Conservation (phyloP, 257 asterid species). For the Asclepias syriaca region DNA sequence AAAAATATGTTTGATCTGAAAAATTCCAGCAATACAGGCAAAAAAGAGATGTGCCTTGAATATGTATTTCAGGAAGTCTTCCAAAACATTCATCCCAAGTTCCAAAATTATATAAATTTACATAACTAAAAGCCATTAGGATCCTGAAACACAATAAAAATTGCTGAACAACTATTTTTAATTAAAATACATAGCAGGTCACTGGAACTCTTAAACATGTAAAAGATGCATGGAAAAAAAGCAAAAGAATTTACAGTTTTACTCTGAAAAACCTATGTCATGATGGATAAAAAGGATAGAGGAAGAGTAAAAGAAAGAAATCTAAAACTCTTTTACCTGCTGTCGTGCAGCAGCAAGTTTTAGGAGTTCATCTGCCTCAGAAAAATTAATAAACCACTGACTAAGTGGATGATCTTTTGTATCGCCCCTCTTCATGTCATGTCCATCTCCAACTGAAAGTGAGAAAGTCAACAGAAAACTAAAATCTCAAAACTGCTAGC, state of each 20-base stretch:
- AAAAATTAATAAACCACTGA: slow-evolving; percentile 70
- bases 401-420: slow-evolving; percentile 53
- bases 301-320: not conserved
- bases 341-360: slow-evolving; percentile 76
- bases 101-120: not conserved
- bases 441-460: slow-evolving; percentile 37
- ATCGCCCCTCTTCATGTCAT: slow-evolving; percentile 47
- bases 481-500: slow-evolving; percentile 14
- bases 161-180: not conserved
- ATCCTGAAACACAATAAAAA: not conserved
- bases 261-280: not conserved
- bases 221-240: not conserved
- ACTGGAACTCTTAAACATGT: not conserved
- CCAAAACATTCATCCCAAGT: not conserved
- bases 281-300: not conserved
- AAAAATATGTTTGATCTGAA: not conserved
- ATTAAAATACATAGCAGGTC: not conserved
- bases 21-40: not conserved
- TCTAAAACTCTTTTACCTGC: slow-evolving; percentile 35
- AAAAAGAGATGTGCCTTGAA: not conserved
- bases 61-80: not conserved
- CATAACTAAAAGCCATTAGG: not conserved
- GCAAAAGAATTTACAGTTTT: not conserved
- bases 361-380: slow-evolving; percentile 81
- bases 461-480: slow-evolving; percentile 17